Conservation (phyloP, 768 basidiomycete genomes). For the Lactifluus rugatus region DNA sequence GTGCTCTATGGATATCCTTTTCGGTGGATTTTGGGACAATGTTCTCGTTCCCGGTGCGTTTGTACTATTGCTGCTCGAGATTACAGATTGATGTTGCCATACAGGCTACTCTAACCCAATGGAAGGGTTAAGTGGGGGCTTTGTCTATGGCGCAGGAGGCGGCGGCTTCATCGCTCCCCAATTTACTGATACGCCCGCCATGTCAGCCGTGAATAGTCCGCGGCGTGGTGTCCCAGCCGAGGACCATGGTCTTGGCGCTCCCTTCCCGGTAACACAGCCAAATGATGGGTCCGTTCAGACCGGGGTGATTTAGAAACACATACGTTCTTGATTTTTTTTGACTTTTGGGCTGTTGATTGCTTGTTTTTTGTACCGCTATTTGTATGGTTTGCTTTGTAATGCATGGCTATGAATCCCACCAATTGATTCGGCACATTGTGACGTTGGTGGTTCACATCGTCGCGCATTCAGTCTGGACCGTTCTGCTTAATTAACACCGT, state of each 20-base stretch:
- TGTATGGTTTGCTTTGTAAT: slow-evolving; percentile 12
- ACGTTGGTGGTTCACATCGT: too few species aligned
- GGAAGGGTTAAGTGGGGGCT: slow-evolving; percentile 78
- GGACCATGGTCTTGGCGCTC: slow-evolving; percentile 22
- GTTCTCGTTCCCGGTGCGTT: slow-evolving; percentile 74
- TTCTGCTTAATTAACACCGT: too few species aligned
- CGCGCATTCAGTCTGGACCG: too few species aligned
- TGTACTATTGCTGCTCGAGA: background rate
- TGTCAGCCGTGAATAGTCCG: slow-evolving; percentile 45
- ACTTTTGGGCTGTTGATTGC: background rate
- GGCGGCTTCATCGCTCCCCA: slow-evolving; percentile 76
- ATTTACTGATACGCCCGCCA: slow-evolving; percentile 47
- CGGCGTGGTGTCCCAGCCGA: slow-evolving; percentile 19
- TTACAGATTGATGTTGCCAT: slow-evolving; percentile 6
- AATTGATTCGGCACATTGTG: background rate
- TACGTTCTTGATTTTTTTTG: background rate
- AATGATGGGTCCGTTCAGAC: slow-evolving; percentile 6
- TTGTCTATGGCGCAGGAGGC: slow-evolving; percentile 76
- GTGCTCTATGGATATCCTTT: slow-evolving; percentile 78
- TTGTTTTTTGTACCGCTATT: slow-evolving; percentile 1
- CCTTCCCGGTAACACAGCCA: slow-evolving; percentile 10
- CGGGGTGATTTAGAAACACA: background rate
- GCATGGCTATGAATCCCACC: background rate
- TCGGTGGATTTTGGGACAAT: slow-evolving; percentile 78
- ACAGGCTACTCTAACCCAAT: slow-evolving; percentile 70